Evolutionary conservation across 768 basidiomycete genomes (phyloP).

Genomic region (Gautieria morchelliformis): DNA sequence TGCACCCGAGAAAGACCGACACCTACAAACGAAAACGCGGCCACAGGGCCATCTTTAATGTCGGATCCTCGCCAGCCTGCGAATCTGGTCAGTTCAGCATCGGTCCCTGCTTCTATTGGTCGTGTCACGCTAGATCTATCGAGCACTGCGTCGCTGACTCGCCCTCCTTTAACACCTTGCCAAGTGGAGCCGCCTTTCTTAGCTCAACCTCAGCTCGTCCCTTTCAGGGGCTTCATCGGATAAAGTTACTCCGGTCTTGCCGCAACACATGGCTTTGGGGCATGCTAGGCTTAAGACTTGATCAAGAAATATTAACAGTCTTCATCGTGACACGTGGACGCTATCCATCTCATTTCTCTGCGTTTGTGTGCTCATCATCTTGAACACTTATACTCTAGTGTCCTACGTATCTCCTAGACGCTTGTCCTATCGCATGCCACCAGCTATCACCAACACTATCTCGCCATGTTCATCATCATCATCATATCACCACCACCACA

Average conservation of each 20-base stretch:
- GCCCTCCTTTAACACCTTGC: slow-evolving; percentile 24
- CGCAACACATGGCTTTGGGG: slow-evolving; percentile 57
- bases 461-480: neutral
- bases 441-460: neutral
- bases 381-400: neutral
- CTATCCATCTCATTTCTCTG: neutral
- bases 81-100: slow-evolving; percentile 47
- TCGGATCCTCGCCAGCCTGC: slow-evolving; percentile 10
- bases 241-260: slow-evolving; percentile 9
- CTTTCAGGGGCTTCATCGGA: neutral
- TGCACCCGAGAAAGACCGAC: neutral
- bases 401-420: neutral
- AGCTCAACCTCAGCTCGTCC: neutral
- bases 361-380: neutral
- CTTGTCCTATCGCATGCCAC: neutral
- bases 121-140: slow-evolving; percentile 71
- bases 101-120: slow-evolving; percentile 58
- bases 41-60: slow-evolving; percentile 14
- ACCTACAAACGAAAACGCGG: slow-evolving; percentile 19
- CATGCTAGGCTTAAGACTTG: slow-evolving; percentile 64
- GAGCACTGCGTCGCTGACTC: slow-evolving; percentile 66
- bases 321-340: neutral
- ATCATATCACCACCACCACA: neutral
- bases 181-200: neutral
- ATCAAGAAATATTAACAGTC: slow-evolving; percentile 70